These are phyloP conservation scores for Elsinoe fawcettii DNA, from an alignment of 2,329 filamentous ascomycete genomes.

Conservation along the genomic window DNA sequence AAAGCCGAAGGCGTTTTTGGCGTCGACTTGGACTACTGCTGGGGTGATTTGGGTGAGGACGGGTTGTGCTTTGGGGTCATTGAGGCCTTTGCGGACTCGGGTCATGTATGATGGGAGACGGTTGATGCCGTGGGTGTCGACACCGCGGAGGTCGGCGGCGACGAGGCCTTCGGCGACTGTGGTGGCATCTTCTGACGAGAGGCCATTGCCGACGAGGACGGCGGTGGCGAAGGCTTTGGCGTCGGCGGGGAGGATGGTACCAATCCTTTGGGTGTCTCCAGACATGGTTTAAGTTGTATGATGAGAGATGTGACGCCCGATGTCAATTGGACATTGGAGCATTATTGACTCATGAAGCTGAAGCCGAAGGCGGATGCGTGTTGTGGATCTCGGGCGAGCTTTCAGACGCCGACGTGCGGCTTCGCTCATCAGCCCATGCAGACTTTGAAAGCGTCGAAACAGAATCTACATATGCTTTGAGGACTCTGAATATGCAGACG, in stretches of 20 bases:
- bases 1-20: constrained; percentile 65
- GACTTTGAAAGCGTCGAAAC: no score
- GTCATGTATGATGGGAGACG: constrained; percentile 68
- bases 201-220: constrained; percentile 53
- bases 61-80: constrained; percentile 53
- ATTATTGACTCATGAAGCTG: neutral
- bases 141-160: constrained; percentile 64
- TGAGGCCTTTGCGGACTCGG: constrained; percentile 59
- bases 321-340: neutral
- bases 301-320: neutral
- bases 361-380: neutral
- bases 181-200: constrained; percentile 48
- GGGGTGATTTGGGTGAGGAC: constrained; percentile 55
- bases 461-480: no score
- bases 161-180: constrained; percentile 59
- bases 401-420: neutral
- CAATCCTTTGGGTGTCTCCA: neutral
- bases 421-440: neutral
- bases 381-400: neutral
- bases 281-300: neutral
- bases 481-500: no score
- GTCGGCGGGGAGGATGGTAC: constrained; percentile 20
- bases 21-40: constrained; percentile 59
- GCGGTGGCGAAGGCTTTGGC: constrained; percentile 41
- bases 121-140: constrained; percentile 70